Evolutionary conservation across 2,329 filamentous ascomycete species (phyloP).

Genomic region (Colletotrichum sansevieriae): DNA sequence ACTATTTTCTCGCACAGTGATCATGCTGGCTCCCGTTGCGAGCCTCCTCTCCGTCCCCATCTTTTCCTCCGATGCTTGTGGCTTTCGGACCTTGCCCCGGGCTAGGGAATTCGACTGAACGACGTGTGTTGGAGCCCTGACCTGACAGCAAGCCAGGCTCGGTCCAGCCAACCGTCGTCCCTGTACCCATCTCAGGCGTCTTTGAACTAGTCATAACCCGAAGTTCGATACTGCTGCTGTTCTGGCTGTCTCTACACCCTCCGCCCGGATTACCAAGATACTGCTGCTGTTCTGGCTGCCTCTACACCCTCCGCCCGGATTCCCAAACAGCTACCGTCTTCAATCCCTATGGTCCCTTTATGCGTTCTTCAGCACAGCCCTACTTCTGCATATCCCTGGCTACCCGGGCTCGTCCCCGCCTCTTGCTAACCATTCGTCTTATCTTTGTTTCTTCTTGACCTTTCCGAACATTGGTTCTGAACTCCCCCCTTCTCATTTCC

Average conservation of each 20-base stretch:
- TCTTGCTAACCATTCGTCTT: conserved; percentile 45
- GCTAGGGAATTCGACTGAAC: conserved; percentile 21
- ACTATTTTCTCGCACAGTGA: conserved; percentile 43
- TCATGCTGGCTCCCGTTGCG: conserved; percentile 46
- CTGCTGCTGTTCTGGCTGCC: conserved; percentile 31
- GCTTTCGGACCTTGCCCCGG: conserved; percentile 39
- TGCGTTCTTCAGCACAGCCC: conserved; percentile 50
- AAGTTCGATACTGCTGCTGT: conserved; percentile 32
- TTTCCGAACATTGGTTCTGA: conserved; percentile 37
- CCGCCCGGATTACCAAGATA: conserved; percentile 46
- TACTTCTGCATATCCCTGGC: conserved; percentile 43
- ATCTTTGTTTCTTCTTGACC: conserved; percentile 46
- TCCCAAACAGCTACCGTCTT: conserved; percentile 49
- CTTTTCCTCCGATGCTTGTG: conserved; percentile 36
- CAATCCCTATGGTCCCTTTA: conserved; percentile 48
- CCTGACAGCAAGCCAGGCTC: conserved; percentile 31
- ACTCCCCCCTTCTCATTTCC: conserved; percentile 27
- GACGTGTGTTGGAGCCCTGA: conserved; percentile 30
- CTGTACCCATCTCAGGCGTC: conserved; percentile 31
- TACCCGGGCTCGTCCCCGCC: conserved; percentile 40
- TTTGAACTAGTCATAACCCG: conserved; percentile 34
- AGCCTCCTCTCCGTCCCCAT: conserved; percentile 44
- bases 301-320: conserved; percentile 45
- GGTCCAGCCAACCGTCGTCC: conserved; percentile 36
- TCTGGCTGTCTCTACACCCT: conserved; percentile 41